phyloP scores from a whole-genome alignment of 495 filamentous ascomycete genomes.

The Talaromyces proteolyticus region DNA sequence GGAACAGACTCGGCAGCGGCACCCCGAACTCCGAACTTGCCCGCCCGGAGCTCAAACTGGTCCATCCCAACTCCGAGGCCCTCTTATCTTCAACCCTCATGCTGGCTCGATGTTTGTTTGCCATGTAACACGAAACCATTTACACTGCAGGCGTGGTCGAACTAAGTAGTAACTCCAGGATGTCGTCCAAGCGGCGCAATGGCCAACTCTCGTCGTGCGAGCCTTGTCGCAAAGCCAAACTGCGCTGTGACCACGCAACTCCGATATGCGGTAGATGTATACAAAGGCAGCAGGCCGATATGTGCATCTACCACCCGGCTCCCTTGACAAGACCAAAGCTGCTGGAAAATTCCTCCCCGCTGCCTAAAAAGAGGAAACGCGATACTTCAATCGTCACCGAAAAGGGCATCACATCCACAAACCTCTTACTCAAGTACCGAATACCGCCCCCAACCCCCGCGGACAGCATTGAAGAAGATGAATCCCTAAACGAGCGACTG shows the following conservation, averaged over 20 bases:
- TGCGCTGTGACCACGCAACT: constrained; percentile 35
- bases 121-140: neutral
- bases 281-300: constrained; percentile 23
- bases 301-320: constrained; percentile 39
- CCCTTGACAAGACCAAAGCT: constrained; percentile 29
- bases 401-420: neutral
- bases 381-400: neutral
- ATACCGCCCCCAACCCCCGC: neutral
- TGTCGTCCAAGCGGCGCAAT: constrained; percentile 26
- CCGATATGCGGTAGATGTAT: constrained; percentile 31
- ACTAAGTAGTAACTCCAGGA: neutral
- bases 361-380: neutral
- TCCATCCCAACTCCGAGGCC: neutral
- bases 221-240: constrained; percentile 37
- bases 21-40: neutral
- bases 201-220: constrained; percentile 36
- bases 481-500: no score
- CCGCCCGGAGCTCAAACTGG: neutral
- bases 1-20: no score
- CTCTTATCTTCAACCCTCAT: neutral
- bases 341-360: neutral
- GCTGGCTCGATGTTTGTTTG: neutral
- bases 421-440: neutral
- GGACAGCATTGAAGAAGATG: neutral
- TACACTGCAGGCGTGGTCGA: neutral